These are phyloP conservation scores for Chrysoporthe cubensis DNA, from an alignment of 2,329 filamentous ascomycete species.

Conservation along the genomic window DNA sequence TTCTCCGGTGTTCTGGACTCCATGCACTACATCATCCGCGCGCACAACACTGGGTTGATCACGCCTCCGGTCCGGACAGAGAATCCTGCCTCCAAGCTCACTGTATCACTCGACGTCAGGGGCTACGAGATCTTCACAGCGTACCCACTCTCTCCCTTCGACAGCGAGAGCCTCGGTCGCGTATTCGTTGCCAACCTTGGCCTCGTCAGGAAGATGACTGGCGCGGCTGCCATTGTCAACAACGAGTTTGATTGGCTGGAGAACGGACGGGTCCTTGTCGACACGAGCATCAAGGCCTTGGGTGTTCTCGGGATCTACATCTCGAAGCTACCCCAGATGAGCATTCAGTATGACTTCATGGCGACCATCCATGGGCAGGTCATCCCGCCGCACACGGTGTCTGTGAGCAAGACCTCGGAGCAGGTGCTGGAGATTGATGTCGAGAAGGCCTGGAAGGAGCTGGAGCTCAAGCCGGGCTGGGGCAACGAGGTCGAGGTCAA, in stretches of 20 bases:
- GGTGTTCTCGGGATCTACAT: constrained; percentile 79
- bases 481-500: constrained; percentile 78
- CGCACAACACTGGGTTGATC: constrained; percentile 69
- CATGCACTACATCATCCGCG: constrained; percentile 71
- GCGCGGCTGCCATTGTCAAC: constrained; percentile 73
- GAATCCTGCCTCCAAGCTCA: constrained; percentile 56
- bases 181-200: constrained; percentile 73
- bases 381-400: constrained; percentile 69
- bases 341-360: constrained; percentile 69
- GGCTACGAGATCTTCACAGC: constrained; percentile 84
- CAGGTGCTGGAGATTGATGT: constrained; percentile 78
- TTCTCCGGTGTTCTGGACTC: constrained; percentile 72
- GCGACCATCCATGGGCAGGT: constrained; percentile 73
- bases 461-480: constrained; percentile 72
- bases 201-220: constrained; percentile 86
- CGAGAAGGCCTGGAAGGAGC: constrained; percentile 74
- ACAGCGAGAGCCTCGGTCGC: constrained; percentile 42
- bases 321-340: constrained; percentile 65
- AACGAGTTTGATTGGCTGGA: constrained; percentile 60
- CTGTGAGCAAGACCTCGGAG: constrained; percentile 52
- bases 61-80: constrained; percentile 54
- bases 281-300: constrained; percentile 76
- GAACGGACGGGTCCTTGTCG: constrained; percentile 66
- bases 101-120: constrained; percentile 63
- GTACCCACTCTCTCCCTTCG: constrained; percentile 66